Conservation (phyloP, 78 protist genomes). For the Pelomyxa schiedti region DNA sequence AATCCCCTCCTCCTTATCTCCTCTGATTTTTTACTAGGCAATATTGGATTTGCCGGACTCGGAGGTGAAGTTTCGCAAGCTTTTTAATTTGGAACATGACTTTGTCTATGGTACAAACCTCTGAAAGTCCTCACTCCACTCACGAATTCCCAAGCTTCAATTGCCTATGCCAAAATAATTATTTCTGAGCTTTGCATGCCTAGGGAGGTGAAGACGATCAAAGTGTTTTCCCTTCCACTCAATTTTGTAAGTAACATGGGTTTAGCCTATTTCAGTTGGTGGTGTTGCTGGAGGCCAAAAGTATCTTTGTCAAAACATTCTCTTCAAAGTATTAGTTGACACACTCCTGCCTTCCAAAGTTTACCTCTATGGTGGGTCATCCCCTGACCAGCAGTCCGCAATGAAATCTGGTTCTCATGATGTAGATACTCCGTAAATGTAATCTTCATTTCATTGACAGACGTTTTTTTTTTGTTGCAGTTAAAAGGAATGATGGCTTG, state of each 20-base stretch:
- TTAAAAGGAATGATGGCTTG: slow-evolving; percentile 42
- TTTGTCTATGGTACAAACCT: slow-evolving; percentile 37
- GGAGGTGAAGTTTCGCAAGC: slow-evolving; percentile 31
- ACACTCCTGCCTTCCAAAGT: slow-evolving; percentile 18
- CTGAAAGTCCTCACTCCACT: background rate
- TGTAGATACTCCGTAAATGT: too few relatives aligned
- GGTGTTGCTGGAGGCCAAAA: slow-evolving; percentile 49
- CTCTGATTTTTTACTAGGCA: too few relatives aligned
- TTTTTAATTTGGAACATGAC: slow-evolving; percentile 43
- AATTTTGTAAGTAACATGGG: too few relatives aligned
- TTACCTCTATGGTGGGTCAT: slow-evolving; percentile 52
- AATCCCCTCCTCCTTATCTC: too few relatives aligned
- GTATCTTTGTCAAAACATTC: slow-evolving; percentile 32
- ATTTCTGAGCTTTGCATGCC: slow-evolving; percentile 48
- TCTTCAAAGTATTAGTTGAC: slow-evolving; percentile 44
- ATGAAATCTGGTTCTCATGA: slow-evolving; percentile 50
- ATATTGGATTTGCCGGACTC: slow-evolving; percentile 5
- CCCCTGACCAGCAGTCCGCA: slow-evolving; percentile 35
- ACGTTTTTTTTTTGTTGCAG: too few relatives aligned
- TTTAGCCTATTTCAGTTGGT: slow-evolving; percentile 24
- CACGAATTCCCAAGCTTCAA: background rate
- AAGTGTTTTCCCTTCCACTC: too few relatives aligned
- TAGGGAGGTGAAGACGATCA: slow-evolving; percentile 31
- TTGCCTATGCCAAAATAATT: slow-evolving; percentile 23
- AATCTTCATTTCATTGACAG: too few relatives aligned